Evolutionary conservation across 306 rosid genomes (phyloP).

Genomic region (Prunus mume): DNA sequence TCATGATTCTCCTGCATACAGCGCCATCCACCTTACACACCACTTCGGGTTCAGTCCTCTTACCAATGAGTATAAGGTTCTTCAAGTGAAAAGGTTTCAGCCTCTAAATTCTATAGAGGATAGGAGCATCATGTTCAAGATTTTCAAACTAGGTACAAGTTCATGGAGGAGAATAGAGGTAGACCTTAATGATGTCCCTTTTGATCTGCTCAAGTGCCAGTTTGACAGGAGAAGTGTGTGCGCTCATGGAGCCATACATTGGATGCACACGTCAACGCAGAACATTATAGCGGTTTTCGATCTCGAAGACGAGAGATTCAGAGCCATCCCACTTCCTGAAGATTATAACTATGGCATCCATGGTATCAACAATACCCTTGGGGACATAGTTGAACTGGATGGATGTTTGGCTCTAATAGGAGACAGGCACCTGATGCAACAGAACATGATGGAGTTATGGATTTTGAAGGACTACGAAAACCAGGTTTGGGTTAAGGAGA

Average conservation of each 20-base stretch:
- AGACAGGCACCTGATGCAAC: neutral
- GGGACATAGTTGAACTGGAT: neutral
- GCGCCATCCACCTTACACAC: neutral
- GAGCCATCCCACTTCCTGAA: neutral
- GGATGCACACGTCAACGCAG: neutral
- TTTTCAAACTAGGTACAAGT: neutral
- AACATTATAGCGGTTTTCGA: neutral
- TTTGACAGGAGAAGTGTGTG: neutral
- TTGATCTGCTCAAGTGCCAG: neutral
- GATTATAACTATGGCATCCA: neutral
- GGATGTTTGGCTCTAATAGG: neutral
- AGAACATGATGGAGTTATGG: neutral
- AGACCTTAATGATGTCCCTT: neutral
- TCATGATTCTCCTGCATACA: neutral
- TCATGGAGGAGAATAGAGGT: neutral
- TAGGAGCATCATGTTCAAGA: neutral
- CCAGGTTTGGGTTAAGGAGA: neutral
- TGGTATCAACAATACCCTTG: neutral
- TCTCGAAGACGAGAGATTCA: neutral
- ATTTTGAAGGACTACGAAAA: constrained; percentile 4
- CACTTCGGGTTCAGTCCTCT: neutral
- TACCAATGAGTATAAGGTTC: neutral
- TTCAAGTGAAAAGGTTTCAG: neutral
- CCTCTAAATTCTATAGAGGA: neutral
- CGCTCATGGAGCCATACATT: constrained; percentile 1